Base-by-base conservation (phyloP, 495 filamentous ascomycete species). In the Aspergillus olivimuriae region DNA sequence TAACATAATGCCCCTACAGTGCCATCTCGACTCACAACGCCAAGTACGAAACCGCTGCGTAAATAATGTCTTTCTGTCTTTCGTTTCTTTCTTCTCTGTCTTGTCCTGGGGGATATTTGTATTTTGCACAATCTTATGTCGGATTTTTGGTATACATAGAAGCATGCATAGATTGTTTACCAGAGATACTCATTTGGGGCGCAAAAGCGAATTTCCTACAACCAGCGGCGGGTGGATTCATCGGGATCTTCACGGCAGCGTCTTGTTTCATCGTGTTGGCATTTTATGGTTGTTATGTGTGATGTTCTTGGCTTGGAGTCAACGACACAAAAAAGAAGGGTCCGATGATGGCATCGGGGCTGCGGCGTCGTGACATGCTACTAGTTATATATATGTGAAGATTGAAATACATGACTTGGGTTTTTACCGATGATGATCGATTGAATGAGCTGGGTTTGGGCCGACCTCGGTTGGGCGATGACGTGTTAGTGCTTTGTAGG, bases 21-120 rank as follows among this genome's bases (percentile, higher is more conserved):
- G 81, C 84, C 34, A 86, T 88, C 55, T 47, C 78, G 19, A 83
- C 70, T 47, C 84, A 88, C 71, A 65, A 79, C 58, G 72, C 74
- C 52, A 86, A 84, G 63, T 87, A 88, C 55, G 69, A 80, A 20
- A 33, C 57, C 43, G 50, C 51, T 22, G 60, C 54, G 52, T 70
- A 66, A 62, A 59, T 44, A 34, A 39, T 34, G 17, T 50, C 24
- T 28, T n/a, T n/a, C n/a, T n/a, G n/a, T n/a, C n/a, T n/a, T n/a
- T n/a, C n/a, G n/a, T n/a, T n/a, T 28, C 24, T 28, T 28, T 28
- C 24, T 28, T 5, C 11, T 11, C 11, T 28, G 24, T 5, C 11
- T 28, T 28, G 6, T 28, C 11, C 11, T 28, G 11, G 24, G 24
- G 33, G n/a, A 44, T 41, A 41, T 44, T 28, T 11, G 28, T 38